Base-by-base conservation (phyloP, 352 stramenopile genomes). In the Globisporangium sylvaticum region DNA sequence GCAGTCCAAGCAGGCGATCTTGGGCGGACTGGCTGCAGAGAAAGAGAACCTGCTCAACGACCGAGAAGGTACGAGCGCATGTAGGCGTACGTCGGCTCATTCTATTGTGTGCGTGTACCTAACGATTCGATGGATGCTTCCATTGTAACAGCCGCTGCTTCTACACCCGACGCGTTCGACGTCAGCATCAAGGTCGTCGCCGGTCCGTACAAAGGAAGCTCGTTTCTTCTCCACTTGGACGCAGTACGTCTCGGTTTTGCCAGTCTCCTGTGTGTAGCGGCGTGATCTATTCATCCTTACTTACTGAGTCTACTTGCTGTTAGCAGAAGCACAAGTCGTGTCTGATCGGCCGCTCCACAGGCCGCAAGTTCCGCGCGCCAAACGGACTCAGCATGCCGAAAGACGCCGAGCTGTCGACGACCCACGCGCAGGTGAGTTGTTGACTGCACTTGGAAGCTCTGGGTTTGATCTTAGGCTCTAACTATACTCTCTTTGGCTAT, bases 321-420 rank as follows among this genome's bases (percentile, higher is more conserved):
- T 10, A 84, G 74, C 76, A 82, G 53, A 73, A 74, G 52, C 82
- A 87, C 62, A 77, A 70, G 8, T 81, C 77, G 32, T 91, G 83
- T 56, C 77, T 91, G 61, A 78, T 95, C 24, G 88, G 88, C 4
- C 80, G 88, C 44, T 95, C 88, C 31, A 92, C 83, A 10, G 86
- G 86, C 39, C 83, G 84, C 58, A 95, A 95, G 64, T 95, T 92
- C 48, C 81, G 82, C 20, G 63, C 74, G 15, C 86, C 88, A 34
- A 75, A 84, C 56, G 88, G 88, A 7, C 63, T 95, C 56, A 94
- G 86, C 52, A 68, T 95, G 46, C 80, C 83, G 1, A 93, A 94
- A 59, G 88, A 95, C 68, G 78, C 73, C 3, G 85, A 95, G 60
- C 66, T 95, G 2, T 95, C 88, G 34, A 95, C 88, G n/a, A 90